These are phyloP conservation scores for Perkinsela sp. DNA, from an alignment of 208 protist genomes.

Conservation along the genomic window DNA sequence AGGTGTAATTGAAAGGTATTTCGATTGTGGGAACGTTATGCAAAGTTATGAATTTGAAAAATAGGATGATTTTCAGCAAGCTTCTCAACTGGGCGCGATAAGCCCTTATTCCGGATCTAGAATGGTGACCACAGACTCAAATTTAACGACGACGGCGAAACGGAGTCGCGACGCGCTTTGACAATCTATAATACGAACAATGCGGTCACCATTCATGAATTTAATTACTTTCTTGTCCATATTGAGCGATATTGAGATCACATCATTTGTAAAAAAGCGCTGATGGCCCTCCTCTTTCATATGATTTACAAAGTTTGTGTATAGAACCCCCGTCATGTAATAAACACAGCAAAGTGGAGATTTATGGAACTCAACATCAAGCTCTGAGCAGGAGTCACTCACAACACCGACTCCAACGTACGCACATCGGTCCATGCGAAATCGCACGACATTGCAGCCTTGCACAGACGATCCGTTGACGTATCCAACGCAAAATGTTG, in stretches of 20 bases:
- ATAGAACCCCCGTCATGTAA: conserved; percentile 70
- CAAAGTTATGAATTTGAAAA: too few species aligned
- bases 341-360: conserved; percentile 52
- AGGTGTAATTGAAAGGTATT: too few species aligned
- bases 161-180: neutral
- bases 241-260: conserved; percentile 33
- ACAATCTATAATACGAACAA: neutral
- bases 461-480: conserved; percentile 34
- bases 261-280: conserved; percentile 26
- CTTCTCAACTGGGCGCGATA: too few species aligned
- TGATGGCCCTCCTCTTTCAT: conserved; percentile 52
- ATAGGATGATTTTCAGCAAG: too few species aligned
- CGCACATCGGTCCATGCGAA: conserved; percentile 26
- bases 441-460: conserved; percentile 39
- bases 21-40: too few species aligned
- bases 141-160: neutral
- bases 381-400: conserved; percentile 30
- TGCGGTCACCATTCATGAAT: neutral
- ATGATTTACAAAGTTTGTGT: conserved; percentile 55
- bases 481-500: conserved; percentile 38
- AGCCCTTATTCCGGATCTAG: too few species aligned
- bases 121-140: neutral
- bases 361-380: conserved; percentile 58
- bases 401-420: conserved; percentile 62
- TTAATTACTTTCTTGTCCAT: conserved; percentile 31